Conservation (phyloP, 768 basidiomycete species). For the Lactarius trivialis region DNA sequence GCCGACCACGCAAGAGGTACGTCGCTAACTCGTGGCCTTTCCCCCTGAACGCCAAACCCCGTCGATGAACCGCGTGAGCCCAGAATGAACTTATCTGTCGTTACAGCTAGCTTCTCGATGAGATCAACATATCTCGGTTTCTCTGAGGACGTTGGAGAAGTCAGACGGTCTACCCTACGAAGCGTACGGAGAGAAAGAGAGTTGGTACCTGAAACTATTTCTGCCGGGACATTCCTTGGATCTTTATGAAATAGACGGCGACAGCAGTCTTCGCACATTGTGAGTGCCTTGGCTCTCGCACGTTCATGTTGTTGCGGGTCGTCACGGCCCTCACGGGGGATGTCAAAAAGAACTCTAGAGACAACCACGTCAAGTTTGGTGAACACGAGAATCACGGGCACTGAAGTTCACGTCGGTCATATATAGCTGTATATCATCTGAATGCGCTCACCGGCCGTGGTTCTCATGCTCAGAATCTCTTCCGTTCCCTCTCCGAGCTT, state of each 20-base stretch:
- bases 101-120: not conserved
- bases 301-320: not conserved
- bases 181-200: not conserved
- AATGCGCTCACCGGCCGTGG: not conserved
- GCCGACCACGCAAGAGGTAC: constrained; percentile 1
- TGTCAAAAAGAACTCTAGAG: not conserved
- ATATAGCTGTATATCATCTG: not conserved
- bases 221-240: not conserved
- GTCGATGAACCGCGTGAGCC: not conserved
- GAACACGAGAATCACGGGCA: constrained; percentile 2
- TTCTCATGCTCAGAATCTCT: constrained; percentile 1
- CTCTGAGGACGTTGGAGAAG: not conserved
- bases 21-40: not conserved
- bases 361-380: constrained; percentile 5
- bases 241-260: not conserved
- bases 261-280: not conserved
- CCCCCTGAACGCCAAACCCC: not conserved
- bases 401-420: not conserved
- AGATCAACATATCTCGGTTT: not conserved
- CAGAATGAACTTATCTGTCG: not conserved
- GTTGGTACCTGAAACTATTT: not conserved
- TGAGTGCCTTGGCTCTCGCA: not conserved
- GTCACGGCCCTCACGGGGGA: not conserved
- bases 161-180: not conserved
- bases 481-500: too few species aligned